A percentile compares a stretch with the other conserved stretches of the same genome.
Conservation (phyloP, 495 filamentous ascomycete genomes). For the Xylaria grammica region DNA sequence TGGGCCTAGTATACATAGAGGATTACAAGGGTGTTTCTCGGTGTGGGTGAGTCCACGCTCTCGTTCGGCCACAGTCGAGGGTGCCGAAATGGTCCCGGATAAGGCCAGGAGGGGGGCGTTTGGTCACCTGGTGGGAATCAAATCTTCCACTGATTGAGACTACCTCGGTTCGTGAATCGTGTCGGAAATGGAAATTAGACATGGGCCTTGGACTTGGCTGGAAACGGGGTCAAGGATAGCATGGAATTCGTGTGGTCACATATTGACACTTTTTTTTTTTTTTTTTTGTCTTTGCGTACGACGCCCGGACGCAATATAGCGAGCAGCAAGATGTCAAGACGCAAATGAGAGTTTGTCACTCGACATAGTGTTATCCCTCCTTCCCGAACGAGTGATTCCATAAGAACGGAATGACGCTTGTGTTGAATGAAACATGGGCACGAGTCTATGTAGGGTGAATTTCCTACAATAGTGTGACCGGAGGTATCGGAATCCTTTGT, state of each 20-base stretch:
- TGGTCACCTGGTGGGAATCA: not conserved
- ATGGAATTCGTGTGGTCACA: not conserved
- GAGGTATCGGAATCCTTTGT: too few species aligned
- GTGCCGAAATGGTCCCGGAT: too few species aligned
- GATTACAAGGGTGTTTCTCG: conserved; percentile 3
- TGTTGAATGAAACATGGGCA: too few species aligned
- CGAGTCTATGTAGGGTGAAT: too few species aligned
- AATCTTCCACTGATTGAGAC: too few species aligned
- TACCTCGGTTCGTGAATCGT: not conserved
- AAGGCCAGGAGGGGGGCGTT: not conserved
- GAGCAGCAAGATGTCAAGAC: not conserved
- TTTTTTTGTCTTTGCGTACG: not conserved
- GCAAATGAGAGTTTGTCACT: conserved; percentile 1
- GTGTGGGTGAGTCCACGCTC: not conserved
- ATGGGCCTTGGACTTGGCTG: not conserved
- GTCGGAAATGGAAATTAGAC: conserved; percentile 10
- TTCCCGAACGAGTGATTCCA: too few species aligned
- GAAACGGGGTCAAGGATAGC: not conserved
- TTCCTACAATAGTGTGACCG: too few species aligned
- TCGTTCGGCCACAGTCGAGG: not conserved
- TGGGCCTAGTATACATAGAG: conserved; percentile 3
- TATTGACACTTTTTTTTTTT: not conserved
- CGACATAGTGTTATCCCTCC: too few species aligned
- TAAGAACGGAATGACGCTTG: too few species aligned
- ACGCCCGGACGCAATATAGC: conserved; percentile 4